Base-by-base conservation (phyloP, 257 asterid species). In the Gynochthodes officinalis region DNA sequence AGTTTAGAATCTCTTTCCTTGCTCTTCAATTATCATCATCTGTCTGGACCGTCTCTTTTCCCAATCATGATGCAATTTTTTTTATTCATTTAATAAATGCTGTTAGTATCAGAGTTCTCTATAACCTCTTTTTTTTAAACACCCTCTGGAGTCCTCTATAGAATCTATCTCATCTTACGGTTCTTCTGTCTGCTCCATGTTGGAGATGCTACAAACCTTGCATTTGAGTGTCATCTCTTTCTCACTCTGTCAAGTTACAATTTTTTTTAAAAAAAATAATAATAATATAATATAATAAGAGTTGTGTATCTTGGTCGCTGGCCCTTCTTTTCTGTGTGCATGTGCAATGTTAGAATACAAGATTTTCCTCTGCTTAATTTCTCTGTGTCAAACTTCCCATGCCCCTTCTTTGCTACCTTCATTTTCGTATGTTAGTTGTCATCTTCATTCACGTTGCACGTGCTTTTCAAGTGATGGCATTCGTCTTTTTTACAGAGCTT, bases 401-500 rank as follows among this genome's bases (percentile, higher is more conserved):
- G 23, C 12, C 3, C 18, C 0, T 3, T 8, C 11, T 42, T 42
- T 42, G 48, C 42, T 30, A 27, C n/a, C 1, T 9, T 2, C 58
- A 18, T 58, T 33, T 28, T 16, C 64, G 12, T 58, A 13, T 28
- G 64, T 58, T 27, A 55, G 14, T 37, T 19, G 19, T 46, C 13
- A 9, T 46, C 52, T 4, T 30, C 13, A 16, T 32, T 32, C 7
- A 3, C 21, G 5, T 32, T 60, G 15, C 66, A 30, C 7, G 43
- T 18, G 48, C 50, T 40, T 61, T 33, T 14, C 67, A 2, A 16
- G 7, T 63, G 48, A 63, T 37, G 39, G 40, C 2, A 11, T 35
- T 53, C 18, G 44, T 42, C 42, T 27, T 58, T 75, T 62, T 50
- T 50, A 21, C 83, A 91, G 97, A 88, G 67, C 87, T 84, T 73